These are phyloP conservation scores for Lentinula guzmanii DNA, from an alignment of 768 basidiomycete species.

Conservation along the genomic window DNA sequence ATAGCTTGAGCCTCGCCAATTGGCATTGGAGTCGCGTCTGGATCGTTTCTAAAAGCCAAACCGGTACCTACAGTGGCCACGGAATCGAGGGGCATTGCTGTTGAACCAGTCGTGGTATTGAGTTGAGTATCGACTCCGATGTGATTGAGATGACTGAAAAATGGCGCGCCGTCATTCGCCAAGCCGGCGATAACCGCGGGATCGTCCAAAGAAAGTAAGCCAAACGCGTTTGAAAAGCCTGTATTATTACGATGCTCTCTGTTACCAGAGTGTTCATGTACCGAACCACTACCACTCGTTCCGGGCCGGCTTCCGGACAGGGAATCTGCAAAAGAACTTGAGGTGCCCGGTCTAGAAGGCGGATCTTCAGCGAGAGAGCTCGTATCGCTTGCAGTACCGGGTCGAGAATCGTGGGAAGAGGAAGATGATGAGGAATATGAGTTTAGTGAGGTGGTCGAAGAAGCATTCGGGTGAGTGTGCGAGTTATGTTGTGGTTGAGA, in stretches of 20 bases:
- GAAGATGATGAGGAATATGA: slow-evolving; percentile 35
- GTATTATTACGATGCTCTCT: slow-evolving; percentile 23
- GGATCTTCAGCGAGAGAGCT: neutral
- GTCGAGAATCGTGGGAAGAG: slow-evolving; percentile 33
- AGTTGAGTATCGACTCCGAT: slow-evolving; percentile 12
- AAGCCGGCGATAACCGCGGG: slow-evolving; percentile 61
- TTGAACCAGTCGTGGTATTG: neutral
- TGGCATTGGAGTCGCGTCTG: slow-evolving; percentile 45
- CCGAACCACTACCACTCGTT: neutral
- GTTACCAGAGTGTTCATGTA: slow-evolving; percentile 13
- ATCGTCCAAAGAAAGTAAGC: slow-evolving; percentile 73
- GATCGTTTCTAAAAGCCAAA: slow-evolving; percentile 20
- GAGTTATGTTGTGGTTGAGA: neutral
- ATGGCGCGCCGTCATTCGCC: slow-evolving; percentile 51
- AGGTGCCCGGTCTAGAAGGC: neutral
- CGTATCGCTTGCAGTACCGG: neutral
- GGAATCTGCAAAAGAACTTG: neutral
- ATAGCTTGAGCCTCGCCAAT: slow-evolving; percentile 15
- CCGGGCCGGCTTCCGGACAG: neutral
- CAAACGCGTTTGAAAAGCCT: slow-evolving; percentile 60
- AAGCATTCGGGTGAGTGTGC: slow-evolving; percentile 22
- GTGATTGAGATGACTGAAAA: slow-evolving; percentile 40
- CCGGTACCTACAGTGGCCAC: neutral
- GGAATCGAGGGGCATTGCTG: neutral
- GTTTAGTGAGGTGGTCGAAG: neutral